These are phyloP conservation scores for Lentinus tigrinus DNA, from an alignment of 768 basidiomycete species.

Conservation along the genomic window DNA sequence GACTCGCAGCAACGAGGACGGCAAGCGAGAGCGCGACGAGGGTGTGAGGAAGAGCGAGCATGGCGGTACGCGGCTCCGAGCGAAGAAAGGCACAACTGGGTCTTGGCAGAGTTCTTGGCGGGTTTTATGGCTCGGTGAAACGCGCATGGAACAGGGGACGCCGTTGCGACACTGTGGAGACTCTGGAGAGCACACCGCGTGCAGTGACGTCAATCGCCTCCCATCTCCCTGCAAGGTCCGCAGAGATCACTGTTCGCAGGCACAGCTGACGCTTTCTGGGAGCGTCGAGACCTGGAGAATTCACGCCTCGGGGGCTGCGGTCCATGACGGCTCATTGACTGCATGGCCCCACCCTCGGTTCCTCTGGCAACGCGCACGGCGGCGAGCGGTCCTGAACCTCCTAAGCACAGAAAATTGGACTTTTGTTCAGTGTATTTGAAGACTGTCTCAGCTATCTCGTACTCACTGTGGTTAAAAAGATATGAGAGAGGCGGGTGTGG, in stretches of 20 bases:
- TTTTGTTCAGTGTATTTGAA: no score
- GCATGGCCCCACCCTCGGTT: no score
- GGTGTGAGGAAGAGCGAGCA: not conserved
- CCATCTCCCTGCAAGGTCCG: not conserved
- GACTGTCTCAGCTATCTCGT: no score
- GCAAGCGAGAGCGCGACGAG: slow-evolving; percentile 2
- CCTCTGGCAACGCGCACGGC: no score
- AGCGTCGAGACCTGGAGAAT: not conserved
- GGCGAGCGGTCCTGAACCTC: no score
- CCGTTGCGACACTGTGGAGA: no score
- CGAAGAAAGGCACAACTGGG: not conserved
- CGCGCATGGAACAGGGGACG: not conserved
- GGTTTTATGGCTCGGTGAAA: not conserved
- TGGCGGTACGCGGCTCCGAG: not conserved
- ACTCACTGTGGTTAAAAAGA: not conserved
- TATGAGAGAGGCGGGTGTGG: not conserved
- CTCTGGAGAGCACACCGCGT: not conserved
- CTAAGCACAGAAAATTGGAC: no score
- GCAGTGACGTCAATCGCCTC: not conserved
- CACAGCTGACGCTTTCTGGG: not conserved
- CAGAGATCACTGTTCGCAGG: not conserved
- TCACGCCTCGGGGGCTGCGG: not conserved
- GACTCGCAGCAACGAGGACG: not conserved
- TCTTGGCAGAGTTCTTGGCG: not conserved
- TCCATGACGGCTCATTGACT: no score